These are phyloP conservation scores for Azolla pinnata DNA, from an alignment of 75 land plant genomes.

Conservation along the genomic window DNA sequence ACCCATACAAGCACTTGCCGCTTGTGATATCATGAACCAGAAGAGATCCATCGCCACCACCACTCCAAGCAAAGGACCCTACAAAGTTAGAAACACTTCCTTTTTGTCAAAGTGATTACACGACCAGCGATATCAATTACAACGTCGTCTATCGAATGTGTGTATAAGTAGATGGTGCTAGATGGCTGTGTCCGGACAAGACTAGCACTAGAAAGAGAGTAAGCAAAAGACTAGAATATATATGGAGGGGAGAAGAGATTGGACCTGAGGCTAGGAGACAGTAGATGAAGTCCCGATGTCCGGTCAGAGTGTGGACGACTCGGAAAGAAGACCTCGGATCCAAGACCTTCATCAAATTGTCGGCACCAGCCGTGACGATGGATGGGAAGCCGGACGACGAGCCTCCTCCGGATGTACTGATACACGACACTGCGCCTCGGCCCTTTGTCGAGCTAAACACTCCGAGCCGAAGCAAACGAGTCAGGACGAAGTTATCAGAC, in stretches of 20 bases:
- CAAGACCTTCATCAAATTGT: slow-evolving; percentile 22
- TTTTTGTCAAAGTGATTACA: too few relatives aligned
- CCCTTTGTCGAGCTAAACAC: slow-evolving; percentile 20
- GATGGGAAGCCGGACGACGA: slow-evolving; percentile 17
- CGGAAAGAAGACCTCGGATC: slow-evolving; percentile 22
- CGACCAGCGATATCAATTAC: too few relatives aligned
- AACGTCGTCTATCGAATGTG: too few relatives aligned
- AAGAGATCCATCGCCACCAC: slow-evolving; percentile 25
- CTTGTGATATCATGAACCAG: slow-evolving; percentile 23
- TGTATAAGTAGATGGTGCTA: too few relatives aligned
- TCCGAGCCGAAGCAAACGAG: too few relatives aligned
- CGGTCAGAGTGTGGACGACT: slow-evolving; percentile 20
- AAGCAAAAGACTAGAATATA: too few relatives aligned
- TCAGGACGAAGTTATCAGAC: too few relatives aligned
- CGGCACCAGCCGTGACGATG: slow-evolving; percentile 32
- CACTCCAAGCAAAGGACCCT: slow-evolving; percentile 33
- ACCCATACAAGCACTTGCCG: slow-evolving; percentile 36
- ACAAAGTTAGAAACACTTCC: background rate
- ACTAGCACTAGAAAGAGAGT: too few relatives aligned
- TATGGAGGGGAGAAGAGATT: background rate
- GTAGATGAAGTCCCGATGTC: slow-evolving; percentile 35
- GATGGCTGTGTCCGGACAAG: too few relatives aligned
- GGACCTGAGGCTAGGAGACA: slow-evolving; percentile 20
- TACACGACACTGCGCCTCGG: slow-evolving; percentile 20
- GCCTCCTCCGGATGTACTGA: slow-evolving; percentile 9